Evolutionary conservation across 768 basidiomycete genomes (phyloP), one percentile per base, ranked within the genome.

Genomic region (Russula vinacea): DNA sequence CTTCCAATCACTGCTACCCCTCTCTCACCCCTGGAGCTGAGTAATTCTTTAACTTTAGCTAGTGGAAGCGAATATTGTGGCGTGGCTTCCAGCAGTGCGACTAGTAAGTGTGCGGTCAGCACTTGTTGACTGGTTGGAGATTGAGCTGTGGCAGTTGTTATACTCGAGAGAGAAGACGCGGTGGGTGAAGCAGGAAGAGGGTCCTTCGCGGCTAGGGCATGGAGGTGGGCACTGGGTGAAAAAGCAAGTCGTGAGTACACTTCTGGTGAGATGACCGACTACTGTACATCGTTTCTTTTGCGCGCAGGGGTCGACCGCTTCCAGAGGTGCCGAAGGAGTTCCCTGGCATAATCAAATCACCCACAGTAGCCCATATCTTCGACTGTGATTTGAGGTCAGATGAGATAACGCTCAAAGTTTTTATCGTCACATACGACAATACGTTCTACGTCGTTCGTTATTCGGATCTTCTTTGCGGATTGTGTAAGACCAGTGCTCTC

Each of bases 351-450:
- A 91, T 78, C 40, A 85, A 76, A 51, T 90, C 88, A 22, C 85
- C 83, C 13, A 86, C 77, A 11, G 85, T 83, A 13, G 77, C 65
- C 87, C 88, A 89, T 67, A 92, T 86, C 70, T 84, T 89, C 32
- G 79, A 71, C 90, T 92, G 67, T 11, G 19, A 26, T 5, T 49
- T 40, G 33, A 53, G 26, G 19, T 54, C 7, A 69, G 51, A 40
- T 1, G 17, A 13, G 19, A 37, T 19, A 26, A 44, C 11, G 26
- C 37, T 39, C 32, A 40, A 8, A 26, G 6, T 14, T n/a, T 44
- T 35, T 49, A 16, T 51, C 19, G 29, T 19, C 19, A 76, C 85
- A 65, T 75, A 86, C 89, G 60, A 81, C 78, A 54, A 89, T 86
- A 42, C 77, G 78, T 67, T 91, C 88, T 26, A 88, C 77, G 63